Base-by-base conservation (phyloP, 2,329 filamentous ascomycete species). In the Botryotinia calthae region DNA sequence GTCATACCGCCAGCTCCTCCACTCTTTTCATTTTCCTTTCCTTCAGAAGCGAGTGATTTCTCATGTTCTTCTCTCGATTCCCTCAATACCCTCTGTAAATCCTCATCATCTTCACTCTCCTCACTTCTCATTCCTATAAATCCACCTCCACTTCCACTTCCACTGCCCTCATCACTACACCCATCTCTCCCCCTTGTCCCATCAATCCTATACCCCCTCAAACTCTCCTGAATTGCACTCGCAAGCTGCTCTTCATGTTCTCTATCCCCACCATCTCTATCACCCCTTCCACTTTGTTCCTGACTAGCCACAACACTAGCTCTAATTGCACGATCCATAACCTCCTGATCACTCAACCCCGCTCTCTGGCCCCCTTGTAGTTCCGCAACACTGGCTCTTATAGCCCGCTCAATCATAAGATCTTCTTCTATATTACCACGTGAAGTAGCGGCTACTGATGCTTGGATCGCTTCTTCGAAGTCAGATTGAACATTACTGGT, bases 391-490 rank as follows among this genome's bases (percentile, higher is more conserved):
- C 91, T 93, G 8, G 91, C 89, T 22, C 92, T 86, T 68, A 97
- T 91, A 1, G 93, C 93, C 31, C 88, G 85, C 79, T 94, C 93
- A 65, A 97, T 86, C 73, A 87, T 84, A 34, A 86, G 86, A 78
- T 96, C 93, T 80, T 96, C 91, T 31, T 88, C 85, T 0, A 85
- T 79, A 75, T 95, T 86, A 18, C 93, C 93, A 1, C 84, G 86
- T 0, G 92, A 94, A 0, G 92, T 94, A 79, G 91, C 87, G 12
- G 84, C 83, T 1, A 96, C 91, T 1, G 91, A 92, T 18, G 85
- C 85, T 70, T 86, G 87, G 73, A 96, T 95, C 1, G 93, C 93
- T 59, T 87, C 84, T 79, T 95, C 92, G 59, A 94, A 87, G 72
- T 92, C 90, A 2, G 86, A 85, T 48, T 88, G 85, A n/a, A 87